A percentile compares a stretch with the other conserved stretches of the same genome.
phyloP scores from a whole-genome alignment of 192 early-diverging fungal genomes.

The Phycomyces nitens region DNA sequence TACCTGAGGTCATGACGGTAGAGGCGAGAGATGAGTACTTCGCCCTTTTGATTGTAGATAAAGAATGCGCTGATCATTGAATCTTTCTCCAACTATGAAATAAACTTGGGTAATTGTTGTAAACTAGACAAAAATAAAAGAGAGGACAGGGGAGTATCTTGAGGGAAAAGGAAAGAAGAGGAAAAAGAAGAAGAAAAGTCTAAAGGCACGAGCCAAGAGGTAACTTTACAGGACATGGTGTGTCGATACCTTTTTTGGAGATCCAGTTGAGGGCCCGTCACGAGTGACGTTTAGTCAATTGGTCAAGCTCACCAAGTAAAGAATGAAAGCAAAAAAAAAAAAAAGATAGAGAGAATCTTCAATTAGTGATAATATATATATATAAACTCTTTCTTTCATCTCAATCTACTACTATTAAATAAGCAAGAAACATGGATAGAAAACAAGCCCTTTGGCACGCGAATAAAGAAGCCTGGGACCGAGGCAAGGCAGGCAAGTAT shows the following conservation, averaged over 20 bases:
- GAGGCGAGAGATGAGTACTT: constrained; percentile 93
- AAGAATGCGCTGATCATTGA: constrained; percentile 92
- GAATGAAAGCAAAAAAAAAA: too few species aligned
- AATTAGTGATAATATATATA: too few species aligned
- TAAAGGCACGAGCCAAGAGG: background rate
- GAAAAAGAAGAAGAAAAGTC: background rate
- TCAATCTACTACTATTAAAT: background rate
- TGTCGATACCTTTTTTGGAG: too few species aligned
- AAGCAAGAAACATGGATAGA: constrained; percentile 3
- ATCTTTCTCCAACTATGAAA: too few species aligned
- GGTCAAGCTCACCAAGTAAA: too few species aligned
- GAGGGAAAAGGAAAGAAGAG: constrained; percentile 1
- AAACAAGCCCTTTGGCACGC: constrained; percentile 1
- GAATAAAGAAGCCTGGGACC: constrained; percentile 16
- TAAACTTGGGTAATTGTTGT: too few species aligned
- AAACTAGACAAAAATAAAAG: too few species aligned
- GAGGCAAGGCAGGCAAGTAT: constrained; percentile 19
- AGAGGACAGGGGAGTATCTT: background rate
- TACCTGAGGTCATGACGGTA: constrained; percentile 96
- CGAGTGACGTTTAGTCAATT: too few species aligned
- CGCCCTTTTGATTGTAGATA: constrained; percentile 98
- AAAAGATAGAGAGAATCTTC: too few species aligned
- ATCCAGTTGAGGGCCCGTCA: too few species aligned
- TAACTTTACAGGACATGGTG: too few species aligned
- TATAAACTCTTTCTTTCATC: background rate